Evolutionary conservation across 2,329 filamentous ascomycete genomes (phyloP).

Genomic region (Simplicillium aogashimaense): DNA sequence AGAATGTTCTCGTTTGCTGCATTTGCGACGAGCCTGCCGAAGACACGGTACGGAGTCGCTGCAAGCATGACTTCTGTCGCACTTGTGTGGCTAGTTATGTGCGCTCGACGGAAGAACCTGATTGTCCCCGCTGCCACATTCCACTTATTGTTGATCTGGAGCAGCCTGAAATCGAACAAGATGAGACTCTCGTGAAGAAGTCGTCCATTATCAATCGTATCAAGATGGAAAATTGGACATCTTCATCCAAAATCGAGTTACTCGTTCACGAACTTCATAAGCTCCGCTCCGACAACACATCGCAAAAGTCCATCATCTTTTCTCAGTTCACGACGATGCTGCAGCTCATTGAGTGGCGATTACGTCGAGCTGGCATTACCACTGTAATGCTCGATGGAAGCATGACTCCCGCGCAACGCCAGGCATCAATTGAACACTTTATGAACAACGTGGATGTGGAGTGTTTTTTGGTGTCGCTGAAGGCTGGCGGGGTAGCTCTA

Average conservation of each 20-base stretch:
- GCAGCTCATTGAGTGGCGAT: constrained; percentile 92
- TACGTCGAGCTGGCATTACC: constrained; percentile 92
- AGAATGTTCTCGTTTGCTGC: constrained; percentile 84
- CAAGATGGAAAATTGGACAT: constrained; percentile 98
- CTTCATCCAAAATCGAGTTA: constrained; percentile 95
- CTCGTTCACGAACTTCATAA: constrained; percentile 90
- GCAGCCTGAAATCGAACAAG: constrained; percentile 90
- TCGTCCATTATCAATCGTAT: constrained; percentile 97
- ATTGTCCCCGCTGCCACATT: constrained; percentile 90
- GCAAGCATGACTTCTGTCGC: constrained; percentile 65
- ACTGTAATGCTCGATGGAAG: constrained; percentile 97
- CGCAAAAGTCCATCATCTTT: constrained; percentile 95
- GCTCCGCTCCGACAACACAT: constrained; percentile 83
- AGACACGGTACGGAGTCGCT: constrained; percentile 84
- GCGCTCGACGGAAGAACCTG: constrained; percentile 62
- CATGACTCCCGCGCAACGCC: constrained; percentile 90
- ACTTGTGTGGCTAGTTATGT: constrained; percentile 45
- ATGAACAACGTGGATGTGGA: constrained; percentile 93
- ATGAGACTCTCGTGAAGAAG: constrained; percentile 80
- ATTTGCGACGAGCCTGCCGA: constrained; percentile 96
- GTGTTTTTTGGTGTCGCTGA: constrained; percentile 91
- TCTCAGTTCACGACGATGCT: constrained; percentile 97
- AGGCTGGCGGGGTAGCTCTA: constrained; percentile 89
- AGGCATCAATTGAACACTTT: constrained; percentile 90
- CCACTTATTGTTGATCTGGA: constrained; percentile 83